Conservation (phyloP, 345 rosid genomes). For the Isatis tinctoria region DNA sequence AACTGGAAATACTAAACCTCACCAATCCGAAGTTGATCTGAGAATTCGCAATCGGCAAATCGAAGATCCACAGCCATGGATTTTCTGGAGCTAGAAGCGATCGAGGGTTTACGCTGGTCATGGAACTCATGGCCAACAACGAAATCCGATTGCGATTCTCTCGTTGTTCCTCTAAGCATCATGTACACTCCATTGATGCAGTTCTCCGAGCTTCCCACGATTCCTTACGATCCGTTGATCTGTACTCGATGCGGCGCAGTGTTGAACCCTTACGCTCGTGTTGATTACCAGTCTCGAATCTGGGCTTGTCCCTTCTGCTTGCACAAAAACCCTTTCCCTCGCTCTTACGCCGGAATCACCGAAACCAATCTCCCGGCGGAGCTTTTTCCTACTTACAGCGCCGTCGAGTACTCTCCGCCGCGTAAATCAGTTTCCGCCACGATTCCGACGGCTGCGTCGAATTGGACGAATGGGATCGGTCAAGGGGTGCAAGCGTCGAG, state of each 20-base stretch:
- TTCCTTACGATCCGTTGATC: constrained; percentile 74
- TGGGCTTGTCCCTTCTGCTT: constrained; percentile 89
- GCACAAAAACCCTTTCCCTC: constrained; percentile 60
- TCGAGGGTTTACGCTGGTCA: constrained; percentile 91
- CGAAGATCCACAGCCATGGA: constrained; percentile 49
- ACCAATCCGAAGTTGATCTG: not conserved
- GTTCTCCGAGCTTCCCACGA: constrained; percentile 78
- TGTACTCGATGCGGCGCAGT: constrained; percentile 70
- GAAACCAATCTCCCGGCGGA: constrained; percentile 93
- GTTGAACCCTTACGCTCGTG: constrained; percentile 87
- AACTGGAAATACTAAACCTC: not conserved
- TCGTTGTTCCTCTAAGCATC: constrained; percentile 69
- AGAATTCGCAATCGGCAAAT: not conserved
- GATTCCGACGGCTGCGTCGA: not conserved
- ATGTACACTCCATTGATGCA: constrained; percentile 81
- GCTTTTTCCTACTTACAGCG: constrained; percentile 89
- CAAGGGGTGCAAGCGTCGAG: constrained; percentile 23
- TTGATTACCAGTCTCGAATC: constrained; percentile 80
- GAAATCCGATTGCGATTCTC: constrained; percentile 53
- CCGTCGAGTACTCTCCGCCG: constrained; percentile 60
- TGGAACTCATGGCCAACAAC: constrained; percentile 97
- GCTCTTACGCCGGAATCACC: constrained; percentile 66
- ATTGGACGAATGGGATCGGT: constrained; percentile 26
- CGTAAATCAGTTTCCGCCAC: constrained; percentile 3
- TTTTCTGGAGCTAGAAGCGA: constrained; percentile 81